Conservation (phyloP, 805 yeast genomes). For the Yarrowia porcina region DNA sequence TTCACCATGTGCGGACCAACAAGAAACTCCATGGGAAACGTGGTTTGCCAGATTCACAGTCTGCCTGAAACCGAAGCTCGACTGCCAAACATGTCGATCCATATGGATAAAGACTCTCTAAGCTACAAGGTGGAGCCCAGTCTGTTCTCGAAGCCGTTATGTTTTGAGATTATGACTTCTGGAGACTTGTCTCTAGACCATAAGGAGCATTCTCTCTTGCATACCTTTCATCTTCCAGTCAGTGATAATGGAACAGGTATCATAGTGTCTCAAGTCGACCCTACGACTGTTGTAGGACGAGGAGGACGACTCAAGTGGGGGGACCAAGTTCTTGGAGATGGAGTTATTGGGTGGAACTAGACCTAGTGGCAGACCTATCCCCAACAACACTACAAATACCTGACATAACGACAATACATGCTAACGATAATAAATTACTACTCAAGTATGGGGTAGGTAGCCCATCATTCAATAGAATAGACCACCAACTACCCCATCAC, state of each 20-base stretch:
- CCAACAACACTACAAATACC: too few species aligned
- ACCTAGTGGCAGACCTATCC: too few species aligned
- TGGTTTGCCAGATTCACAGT: not conserved
- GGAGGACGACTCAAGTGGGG: conserved; percentile 8
- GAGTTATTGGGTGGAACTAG: conserved; percentile 22
- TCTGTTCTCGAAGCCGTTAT: not conserved
- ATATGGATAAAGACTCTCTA: not conserved
- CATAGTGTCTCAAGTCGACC: not conserved
- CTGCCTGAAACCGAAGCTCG: not conserved
- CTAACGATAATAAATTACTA: conserved; percentile 13
- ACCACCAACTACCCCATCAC: too few species aligned
- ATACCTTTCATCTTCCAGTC: not conserved
- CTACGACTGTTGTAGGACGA: conserved; percentile 3
- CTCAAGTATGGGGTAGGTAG: too few species aligned
- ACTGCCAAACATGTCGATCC: conserved; percentile 2
- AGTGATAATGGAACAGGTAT: not conserved
- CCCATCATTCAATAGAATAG: too few species aligned
- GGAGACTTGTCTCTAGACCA: conserved; percentile 11
- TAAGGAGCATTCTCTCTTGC: not conserved
- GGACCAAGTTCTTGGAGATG: conserved; percentile 2
- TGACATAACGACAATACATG: conserved; percentile 4
- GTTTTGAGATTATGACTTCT: conserved; percentile 14
- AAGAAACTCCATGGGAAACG: not conserved
- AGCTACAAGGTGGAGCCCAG: conserved; percentile 10
- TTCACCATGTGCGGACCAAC: not conserved